Base-by-base conservation (phyloP, 495 filamentous ascomycete genomes). In the Saxispiralis lemnorum region DNA sequence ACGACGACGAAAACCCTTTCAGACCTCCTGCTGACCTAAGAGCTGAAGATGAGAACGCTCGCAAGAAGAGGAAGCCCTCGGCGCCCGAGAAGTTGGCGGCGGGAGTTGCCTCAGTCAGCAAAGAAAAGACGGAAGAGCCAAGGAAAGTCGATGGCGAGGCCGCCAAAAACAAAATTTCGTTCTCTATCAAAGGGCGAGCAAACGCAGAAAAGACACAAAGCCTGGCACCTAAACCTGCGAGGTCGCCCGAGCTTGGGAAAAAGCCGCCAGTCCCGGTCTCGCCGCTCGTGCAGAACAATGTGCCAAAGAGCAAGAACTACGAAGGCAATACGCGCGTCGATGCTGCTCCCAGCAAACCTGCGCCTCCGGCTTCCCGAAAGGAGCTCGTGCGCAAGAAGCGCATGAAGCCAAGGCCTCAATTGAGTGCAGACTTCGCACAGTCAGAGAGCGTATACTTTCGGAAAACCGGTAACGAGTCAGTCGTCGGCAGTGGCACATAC, bases 381-480 rank as follows among this genome's bases (percentile, higher is more conserved):
- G 75, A 77, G 38, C 82, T 71, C 51, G 79, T 74, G 65, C 75
- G 74, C 4, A 66, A 79, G 53, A 83, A 72, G 59, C 72, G 77
- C 14, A 56, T 72, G 5, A 93, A 87, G 50, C 67, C 75, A 44
- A 75, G 77, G 40, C 83, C 82, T 11, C 71, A 67, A 7, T 63
- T 94, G 2, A 62, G 75, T 1, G 58, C 72, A 16, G 83, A 93
- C 17, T 75, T 87, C 55, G 72, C 76, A 21, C 59, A 66, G 2
- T 86, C 84, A 1, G 80, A 84, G 36, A 93, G 85, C 2, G 84
- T 93, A 13, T 95, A 84, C 60, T 89, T 76, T 60, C 67, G 86
- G 46, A 93, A 93, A 54, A 85, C 87, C 0, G 87, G 87, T 4
- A 92, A 95, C 54, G 86, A 92, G 57, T 93, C 86, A 7, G 84